A percentile compares a stretch with the other conserved stretches of the same genome.
These are phyloP conservation scores for Penicillium manginii DNA, from an alignment of 495 filamentous ascomycete species.

Conservation along the genomic window DNA sequence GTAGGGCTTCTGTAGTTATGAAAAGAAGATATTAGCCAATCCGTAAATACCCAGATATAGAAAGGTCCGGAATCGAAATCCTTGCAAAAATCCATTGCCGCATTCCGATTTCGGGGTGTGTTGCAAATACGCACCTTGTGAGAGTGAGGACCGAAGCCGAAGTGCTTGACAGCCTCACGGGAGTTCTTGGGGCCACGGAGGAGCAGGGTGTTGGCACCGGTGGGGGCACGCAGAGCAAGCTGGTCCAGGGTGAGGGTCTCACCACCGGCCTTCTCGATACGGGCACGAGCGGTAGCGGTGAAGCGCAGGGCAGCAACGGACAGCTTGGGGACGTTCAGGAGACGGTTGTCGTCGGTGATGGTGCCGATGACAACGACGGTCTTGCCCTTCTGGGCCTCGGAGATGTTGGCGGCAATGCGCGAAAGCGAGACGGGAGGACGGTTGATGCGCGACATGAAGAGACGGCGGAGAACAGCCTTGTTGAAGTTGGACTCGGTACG, in stretches of 20 bases:
- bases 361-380: constrained; percentile 91
- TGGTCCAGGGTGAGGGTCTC: constrained; percentile 95
- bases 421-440: constrained; percentile 92
- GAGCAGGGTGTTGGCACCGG: constrained; percentile 90
- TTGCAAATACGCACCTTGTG: constrained; percentile 75
- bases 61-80: too few species aligned
- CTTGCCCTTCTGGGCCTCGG: constrained; percentile 76
- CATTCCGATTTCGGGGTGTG: not conserved
- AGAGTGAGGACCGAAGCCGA: constrained; percentile 95
- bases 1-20: constrained; percentile 77
- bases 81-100: not conserved
- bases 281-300: constrained; percentile 91
- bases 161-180: constrained; percentile 97
- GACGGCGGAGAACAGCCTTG: constrained; percentile 92
- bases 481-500: constrained; percentile 97
- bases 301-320: constrained; percentile 91
- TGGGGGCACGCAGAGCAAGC: constrained; percentile 89
- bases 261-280: constrained; percentile 90
- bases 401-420: constrained; percentile 71
- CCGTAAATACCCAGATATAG: not conserved
- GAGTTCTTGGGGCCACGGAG: constrained; percentile 96
- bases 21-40: constrained; percentile 5
- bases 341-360: constrained; percentile 95
- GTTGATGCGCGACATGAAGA: constrained; percentile 98
- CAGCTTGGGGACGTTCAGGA: constrained; percentile 86